Evolutionary conservation across 2,329 filamentous ascomycete species (phyloP).

Genomic region (Diplodia intermedia): DNA sequence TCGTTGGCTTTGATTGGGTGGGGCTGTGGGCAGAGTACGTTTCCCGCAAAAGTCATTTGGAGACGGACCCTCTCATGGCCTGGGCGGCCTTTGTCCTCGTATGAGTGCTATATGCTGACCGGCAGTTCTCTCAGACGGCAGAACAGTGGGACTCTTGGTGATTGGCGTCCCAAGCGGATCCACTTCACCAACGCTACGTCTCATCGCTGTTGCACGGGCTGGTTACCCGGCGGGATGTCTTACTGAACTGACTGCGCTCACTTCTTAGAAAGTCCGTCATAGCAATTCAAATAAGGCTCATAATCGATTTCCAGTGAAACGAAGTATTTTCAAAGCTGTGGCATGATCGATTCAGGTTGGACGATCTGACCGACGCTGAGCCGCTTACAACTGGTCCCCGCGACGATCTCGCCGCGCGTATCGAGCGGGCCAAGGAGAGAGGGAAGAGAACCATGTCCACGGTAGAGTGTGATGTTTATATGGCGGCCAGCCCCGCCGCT

Average conservation of each 20-base stretch:
- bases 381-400: background rate
- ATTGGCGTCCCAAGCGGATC: background rate
- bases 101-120: background rate
- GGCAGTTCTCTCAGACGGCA: background rate
- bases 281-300: background rate
- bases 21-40: background rate
- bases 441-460: too few relatives aligned
- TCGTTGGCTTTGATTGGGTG: background rate
- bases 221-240: background rate
- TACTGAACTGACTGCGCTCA: background rate
- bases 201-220: background rate
- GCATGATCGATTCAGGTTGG: background rate
- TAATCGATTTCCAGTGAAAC: background rate
- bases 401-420: background rate
- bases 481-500: too few relatives aligned
- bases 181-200: background rate
- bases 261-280: background rate
- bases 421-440: too few relatives aligned
- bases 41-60: conserved; percentile 3
- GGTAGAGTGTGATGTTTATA: too few relatives aligned
- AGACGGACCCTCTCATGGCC: background rate
- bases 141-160: background rate
- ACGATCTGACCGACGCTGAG: background rate
- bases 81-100: background rate
- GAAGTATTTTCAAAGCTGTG: background rate